Conservation (phyloP, 768 basidiomycete genomes). For the Auricularia auricula-judae region DNA sequence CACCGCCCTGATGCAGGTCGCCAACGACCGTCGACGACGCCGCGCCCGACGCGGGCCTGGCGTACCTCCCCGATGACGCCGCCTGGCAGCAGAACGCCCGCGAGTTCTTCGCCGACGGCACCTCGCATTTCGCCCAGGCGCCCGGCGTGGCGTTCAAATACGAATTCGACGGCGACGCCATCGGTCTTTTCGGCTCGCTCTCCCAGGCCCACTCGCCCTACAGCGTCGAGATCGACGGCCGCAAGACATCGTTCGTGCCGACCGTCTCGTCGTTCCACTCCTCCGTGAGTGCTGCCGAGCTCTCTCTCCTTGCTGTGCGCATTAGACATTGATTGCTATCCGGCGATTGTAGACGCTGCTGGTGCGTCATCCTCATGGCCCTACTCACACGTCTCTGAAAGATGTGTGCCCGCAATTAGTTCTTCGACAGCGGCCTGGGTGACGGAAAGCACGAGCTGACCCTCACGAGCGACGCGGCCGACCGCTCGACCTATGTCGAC, state of each 20-base stretch:
- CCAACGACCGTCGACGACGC: slow-evolving; percentile 29
- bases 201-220: slow-evolving; percentile 41
- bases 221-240: slow-evolving; percentile 32
- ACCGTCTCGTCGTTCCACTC: slow-evolving; percentile 21
- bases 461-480: slow-evolving; percentile 21
- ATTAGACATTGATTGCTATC: not conserved
- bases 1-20: not conserved
- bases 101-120: slow-evolving; percentile 24
- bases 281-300: too few species aligned
- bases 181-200: slow-evolving; percentile 43
- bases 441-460: slow-evolving; percentile 28
- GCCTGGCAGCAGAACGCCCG: slow-evolving; percentile 26
- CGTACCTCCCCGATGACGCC: slow-evolving; percentile 26
- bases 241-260: slow-evolving; percentile 21
- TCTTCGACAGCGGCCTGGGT: slow-evolving; percentile 29
- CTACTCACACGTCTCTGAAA: slow-evolving; percentile 8
- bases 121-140: slow-evolving; percentile 32
- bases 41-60: slow-evolving; percentile 20
- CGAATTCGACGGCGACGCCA: slow-evolving; percentile 37
- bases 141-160: slow-evolving; percentile 32
- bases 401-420: slow-evolving; percentile 13
- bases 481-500: slow-evolving; percentile 32
- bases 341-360: slow-evolving; percentile 13
- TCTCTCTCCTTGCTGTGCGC: not conserved
- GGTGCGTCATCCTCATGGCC: slow-evolving; percentile 11